A percentile compares a stretch with the other conserved stretches of the same genome.
Evolutionary conservation across 257 asterid genomes (phyloP).

Genomic region (Solanum lycopersicoides): DNA sequence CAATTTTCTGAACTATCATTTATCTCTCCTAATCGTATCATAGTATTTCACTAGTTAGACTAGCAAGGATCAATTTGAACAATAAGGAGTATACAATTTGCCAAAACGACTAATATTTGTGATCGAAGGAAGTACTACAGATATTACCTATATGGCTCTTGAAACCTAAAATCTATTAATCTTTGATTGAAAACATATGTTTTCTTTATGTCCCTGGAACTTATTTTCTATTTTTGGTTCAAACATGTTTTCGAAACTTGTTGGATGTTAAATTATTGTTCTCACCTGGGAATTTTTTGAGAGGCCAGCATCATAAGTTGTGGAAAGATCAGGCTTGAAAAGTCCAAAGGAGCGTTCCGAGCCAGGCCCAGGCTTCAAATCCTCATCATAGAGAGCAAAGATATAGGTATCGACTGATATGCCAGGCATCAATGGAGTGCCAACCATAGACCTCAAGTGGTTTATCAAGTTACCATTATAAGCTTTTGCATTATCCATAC

Average conservation of each 20-base stretch:
- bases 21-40: not conserved
- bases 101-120: not conserved
- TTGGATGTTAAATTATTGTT: not conserved
- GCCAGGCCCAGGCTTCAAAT: constrained; percentile 77
- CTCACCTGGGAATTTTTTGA: constrained; percentile 50
- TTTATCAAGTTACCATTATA: constrained; percentile 81
- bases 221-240: not conserved
- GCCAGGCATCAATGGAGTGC: constrained; percentile 97
- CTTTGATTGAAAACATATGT: not conserved
- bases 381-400: constrained; percentile 89
- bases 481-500: constrained; percentile 74
- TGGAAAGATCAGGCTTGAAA: constrained; percentile 60
- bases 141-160: not conserved
- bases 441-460: constrained; percentile 75
- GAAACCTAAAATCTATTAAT: not conserved
- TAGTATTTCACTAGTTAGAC: not conserved
- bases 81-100: not conserved
- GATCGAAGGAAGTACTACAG: not conserved
- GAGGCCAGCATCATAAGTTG: constrained; percentile 55
- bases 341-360: constrained; percentile 86
- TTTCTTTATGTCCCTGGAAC: not conserved
- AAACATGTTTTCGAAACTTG: not conserved
- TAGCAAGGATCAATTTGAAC: not conserved
- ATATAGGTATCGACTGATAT: constrained; percentile 86
- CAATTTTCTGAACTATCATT: not conserved